Conservation (phyloP, 495 filamentous ascomycete genomes). For the Xanthoparmelia taractica region DNA sequence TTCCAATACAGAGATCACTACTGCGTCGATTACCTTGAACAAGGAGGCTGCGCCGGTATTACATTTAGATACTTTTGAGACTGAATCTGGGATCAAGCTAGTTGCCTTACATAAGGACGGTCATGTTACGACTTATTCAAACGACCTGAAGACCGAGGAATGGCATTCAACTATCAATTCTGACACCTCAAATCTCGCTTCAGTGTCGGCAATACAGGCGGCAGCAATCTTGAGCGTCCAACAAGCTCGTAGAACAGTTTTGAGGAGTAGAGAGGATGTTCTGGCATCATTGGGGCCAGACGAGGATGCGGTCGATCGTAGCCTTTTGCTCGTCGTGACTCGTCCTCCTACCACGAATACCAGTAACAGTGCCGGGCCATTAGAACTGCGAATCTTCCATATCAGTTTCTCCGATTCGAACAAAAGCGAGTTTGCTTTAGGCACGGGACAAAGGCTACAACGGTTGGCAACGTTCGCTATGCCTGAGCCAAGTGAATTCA, state of each 20-base stretch:
- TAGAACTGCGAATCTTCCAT: slow-evolving; percentile 4
- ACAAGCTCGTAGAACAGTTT: slow-evolving; percentile 37
- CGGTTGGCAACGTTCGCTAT: slow-evolving; percentile 11
- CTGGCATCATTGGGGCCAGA: slow-evolving; percentile 18
- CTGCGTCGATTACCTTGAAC: slow-evolving; percentile 11
- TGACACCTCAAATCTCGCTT: slow-evolving; percentile 32
- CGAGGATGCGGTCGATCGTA: neutral
- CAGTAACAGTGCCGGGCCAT: neutral
- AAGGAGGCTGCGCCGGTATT: slow-evolving; percentile 32
- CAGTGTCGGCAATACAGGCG: slow-evolving; percentile 33
- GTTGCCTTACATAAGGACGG: slow-evolving; percentile 43
- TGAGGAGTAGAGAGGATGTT: slow-evolving; percentile 40
- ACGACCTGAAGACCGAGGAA: slow-evolving; percentile 9
- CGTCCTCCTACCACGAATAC: neutral
- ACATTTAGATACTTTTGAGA: slow-evolving; percentile 6
- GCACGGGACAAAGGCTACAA: neutral
- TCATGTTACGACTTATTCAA: slow-evolving; percentile 13
- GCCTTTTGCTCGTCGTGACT: slow-evolving; percentile 19
- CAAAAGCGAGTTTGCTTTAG: neutral
- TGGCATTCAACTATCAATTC: slow-evolving; percentile 24
- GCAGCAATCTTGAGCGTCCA: slow-evolving; percentile 32
- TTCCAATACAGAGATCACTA: slow-evolving; percentile 6
- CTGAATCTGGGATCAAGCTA: slow-evolving; percentile 27
- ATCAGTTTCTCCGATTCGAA: neutral
- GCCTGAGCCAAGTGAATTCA: slow-evolving; percentile 13